Base-by-base conservation (phyloP, 2,329 filamentous ascomycete genomes). In the Penicillium sp. region DNA sequence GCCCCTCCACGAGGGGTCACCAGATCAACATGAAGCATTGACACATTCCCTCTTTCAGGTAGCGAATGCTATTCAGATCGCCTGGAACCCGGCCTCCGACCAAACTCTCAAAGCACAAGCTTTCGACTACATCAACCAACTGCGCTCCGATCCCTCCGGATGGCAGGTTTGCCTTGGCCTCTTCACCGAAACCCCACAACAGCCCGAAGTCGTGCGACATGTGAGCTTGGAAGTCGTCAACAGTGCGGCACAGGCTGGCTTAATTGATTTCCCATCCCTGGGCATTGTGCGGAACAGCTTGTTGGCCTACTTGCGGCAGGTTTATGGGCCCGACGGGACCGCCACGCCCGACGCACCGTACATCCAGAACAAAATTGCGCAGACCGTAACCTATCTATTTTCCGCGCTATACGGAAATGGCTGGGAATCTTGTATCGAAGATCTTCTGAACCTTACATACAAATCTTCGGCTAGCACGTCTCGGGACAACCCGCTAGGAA, bases 281-380 rank as follows among this genome's bases (percentile, higher is more conserved):
- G 78, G 81, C 48, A 88, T 88, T 70, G 85, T 98, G 67, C 92
- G 90, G 74, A 87, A 95, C 66, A 89, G 86, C 45, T 80, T 99
- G 64, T 82, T 96, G 78, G 84, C 86, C 65, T 97, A 98, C 75
- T 83, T 95, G 59, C 86, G 86, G 63, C 85, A 88, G 67, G 86
- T 84, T 49, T 98, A 97, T 74, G 84, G 86, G 52, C 79, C 82
- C 39, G 76, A 77, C 22, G 72, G 71, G 22, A 79, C 79, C 33
- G 80, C 82, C 57, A 76, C 80, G 52, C 78, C 87, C 61, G 95
- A 99, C 72, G 85, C 88, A 9, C 74, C 86, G 24, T 84, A 85
- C 63, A 88, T 99, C 44, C 93, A 98, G 77, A 99, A 98, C 79
- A 99, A 99, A 78, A 86, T 99, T 65, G 93, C 93, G 46, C 95